Evolutionary conservation across 2,329 filamentous ascomycete genomes (phyloP), one percentile per base, ranked within the genome.

Genomic region (Hypoxylon sp.): DNA sequence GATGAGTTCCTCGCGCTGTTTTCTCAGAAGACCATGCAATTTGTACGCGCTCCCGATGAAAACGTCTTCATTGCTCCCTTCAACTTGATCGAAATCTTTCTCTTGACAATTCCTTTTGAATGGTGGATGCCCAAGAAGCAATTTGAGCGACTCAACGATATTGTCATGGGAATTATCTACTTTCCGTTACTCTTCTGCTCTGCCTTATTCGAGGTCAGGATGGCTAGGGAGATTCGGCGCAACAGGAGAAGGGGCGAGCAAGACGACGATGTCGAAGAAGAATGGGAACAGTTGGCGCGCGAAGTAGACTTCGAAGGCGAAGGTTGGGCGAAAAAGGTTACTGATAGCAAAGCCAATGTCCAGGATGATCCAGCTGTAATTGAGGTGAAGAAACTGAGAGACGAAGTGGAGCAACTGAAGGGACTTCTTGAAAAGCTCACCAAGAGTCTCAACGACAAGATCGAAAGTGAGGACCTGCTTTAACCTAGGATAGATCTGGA

Each of bases 61-160:
- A 99, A 99, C 72, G 96, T 99, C 59, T 99, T 96, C 80, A 97
- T 99, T 74, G 90, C 96, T 0, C 96, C 96, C 0, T 92, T 99
- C 80, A 99, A 99, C 77, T 85, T 99, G 1, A 87, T 99, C 65
- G 96, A 99, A 78, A 89, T 98, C 16, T 84, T 97, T 66, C 82
- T 87, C 65, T 86, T 97, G 2, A 87, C 91, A 39, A 75, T 96
- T 0, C 92, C 92, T 0, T 90, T 97, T 56, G 96, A 98, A 82
- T 99, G 96, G 96, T 99, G 95, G 96, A 85, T 99, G 83, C 81
- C 87, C n/a, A 87, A 88, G 67, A 74, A 82, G 5, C 79, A 79
- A 1, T 99, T 98, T 77, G 91, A 94, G 71, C 85, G 86, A 32
- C 81, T 98, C 58, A 99, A 99, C 78, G 92, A 98, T 77, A 84